Evolutionary conservation across 1,139 yeast genomes (phyloP).

Genomic region (Zygoascus hellenicus): DNA sequence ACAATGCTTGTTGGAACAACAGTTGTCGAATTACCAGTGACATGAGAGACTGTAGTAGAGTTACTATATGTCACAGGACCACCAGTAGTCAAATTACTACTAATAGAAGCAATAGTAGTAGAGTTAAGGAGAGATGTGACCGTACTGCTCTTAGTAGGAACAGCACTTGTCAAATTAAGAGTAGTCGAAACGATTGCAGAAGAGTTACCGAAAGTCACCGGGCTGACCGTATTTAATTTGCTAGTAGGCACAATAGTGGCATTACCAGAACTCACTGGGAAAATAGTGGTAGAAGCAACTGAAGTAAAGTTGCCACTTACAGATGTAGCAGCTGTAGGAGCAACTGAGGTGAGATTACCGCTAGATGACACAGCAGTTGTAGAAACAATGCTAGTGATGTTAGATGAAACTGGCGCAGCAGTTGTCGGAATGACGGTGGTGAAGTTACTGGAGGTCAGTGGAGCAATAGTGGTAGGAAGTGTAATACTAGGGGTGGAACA

Average conservation of each 20-base stretch:
- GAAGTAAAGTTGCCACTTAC: background rate
- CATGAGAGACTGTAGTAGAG: conserved; percentile 4
- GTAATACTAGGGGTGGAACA: conserved; percentile 2
- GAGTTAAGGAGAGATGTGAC: conserved; percentile 5
- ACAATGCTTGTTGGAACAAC: too few relatives aligned
- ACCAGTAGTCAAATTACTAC: conserved; percentile 4
- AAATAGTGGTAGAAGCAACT: conserved; percentile 9
- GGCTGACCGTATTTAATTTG: too few relatives aligned
- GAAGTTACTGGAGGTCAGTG: background rate
- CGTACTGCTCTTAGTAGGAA: background rate
- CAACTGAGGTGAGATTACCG: background rate
- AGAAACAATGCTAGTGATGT: background rate
- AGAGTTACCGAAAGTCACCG: background rate
- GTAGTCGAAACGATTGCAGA: background rate
- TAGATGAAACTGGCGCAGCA: too few relatives aligned
- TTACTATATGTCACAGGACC: conserved; percentile 2
- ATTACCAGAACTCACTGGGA: background rate
- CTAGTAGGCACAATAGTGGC: background rate
- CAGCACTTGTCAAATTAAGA: background rate
- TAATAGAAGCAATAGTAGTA: conserved; percentile 3
- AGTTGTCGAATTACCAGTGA: background rate
- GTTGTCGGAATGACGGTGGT: background rate
- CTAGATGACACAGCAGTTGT: background rate
- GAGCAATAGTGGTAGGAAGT: background rate
- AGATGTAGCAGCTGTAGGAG: too few relatives aligned